Evolutionary conservation across 2,329 filamentous ascomycete species (phyloP).

Genomic region (Colletotrichum liriopes): DNA sequence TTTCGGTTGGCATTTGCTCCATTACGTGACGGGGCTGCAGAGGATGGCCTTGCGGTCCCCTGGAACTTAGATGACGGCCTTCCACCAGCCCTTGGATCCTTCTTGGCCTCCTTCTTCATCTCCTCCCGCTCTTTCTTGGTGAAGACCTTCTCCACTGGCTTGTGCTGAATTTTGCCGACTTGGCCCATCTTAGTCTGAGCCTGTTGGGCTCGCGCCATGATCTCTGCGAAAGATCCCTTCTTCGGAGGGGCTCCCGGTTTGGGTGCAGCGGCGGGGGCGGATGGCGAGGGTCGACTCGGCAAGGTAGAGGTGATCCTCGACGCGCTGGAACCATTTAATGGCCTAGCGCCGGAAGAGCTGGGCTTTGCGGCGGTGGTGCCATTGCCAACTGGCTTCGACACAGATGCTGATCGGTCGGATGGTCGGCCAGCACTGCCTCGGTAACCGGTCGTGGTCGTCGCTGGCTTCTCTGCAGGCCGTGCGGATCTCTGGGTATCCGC

Average conservation of each 20-base stretch:
- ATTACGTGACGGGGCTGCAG: constrained; percentile 18
- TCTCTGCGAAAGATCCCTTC: constrained; percentile 82
- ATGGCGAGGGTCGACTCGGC: constrained; percentile 49
- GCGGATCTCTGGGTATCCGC: constrained; percentile 46
- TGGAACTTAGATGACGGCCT: constrained; percentile 33
- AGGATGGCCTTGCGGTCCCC: constrained; percentile 26
- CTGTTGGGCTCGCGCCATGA: constrained; percentile 80
- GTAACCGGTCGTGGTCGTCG: constrained; percentile 33
- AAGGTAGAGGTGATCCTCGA: constrained; percentile 20
- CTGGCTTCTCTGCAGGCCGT: constrained; percentile 25
- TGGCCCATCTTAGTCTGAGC: constrained; percentile 74
- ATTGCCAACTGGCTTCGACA: constrained; percentile 35
- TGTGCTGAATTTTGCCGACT: constrained; percentile 82
- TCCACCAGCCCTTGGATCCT: constrained; percentile 31
- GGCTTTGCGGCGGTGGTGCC: constrained; percentile 24
- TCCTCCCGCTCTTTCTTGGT: constrained; percentile 69
- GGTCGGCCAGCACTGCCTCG: constrained; percentile 42
- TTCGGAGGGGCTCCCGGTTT: constrained; percentile 68
- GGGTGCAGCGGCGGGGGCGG: constrained; percentile 59
- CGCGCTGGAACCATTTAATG: constrained; percentile 21
- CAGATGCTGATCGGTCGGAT: constrained; percentile 29
- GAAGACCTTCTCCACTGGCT: constrained; percentile 76
- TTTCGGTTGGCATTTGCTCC: constrained; percentile 45
- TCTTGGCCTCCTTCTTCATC: constrained; percentile 61
- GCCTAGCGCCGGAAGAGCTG: constrained; percentile 26